These are phyloP conservation scores for Phytophthora ohioensis DNA, from an alignment of 352 stramenopile genomes.

Conservation along the genomic window DNA sequence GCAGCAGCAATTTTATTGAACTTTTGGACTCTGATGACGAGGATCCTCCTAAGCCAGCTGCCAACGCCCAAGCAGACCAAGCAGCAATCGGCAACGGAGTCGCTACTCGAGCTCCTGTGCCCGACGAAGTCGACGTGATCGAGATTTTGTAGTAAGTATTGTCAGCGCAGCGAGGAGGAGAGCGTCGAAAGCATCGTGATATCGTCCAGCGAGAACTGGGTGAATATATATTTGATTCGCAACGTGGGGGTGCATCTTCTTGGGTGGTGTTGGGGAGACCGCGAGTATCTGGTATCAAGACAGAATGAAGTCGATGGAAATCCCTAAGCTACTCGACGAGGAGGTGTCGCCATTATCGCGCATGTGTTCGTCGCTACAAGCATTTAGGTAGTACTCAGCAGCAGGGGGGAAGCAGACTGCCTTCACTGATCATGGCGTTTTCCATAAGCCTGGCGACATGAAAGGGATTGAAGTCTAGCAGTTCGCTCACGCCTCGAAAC, in stretches of 20 bases:
- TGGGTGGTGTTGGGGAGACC: neutral
- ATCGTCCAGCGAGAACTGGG: conserved; percentile 9
- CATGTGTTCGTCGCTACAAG: neutral
- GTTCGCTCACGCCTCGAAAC: conserved; percentile 31
- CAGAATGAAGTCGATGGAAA: conserved; percentile 2
- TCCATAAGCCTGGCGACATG: conserved; percentile 23
- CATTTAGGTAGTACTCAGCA: neutral
- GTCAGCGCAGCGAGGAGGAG: conserved; percentile 10
- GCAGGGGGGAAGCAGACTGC: conserved; percentile 25
- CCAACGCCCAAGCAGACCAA: conserved; percentile 9
- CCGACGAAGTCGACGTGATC: conserved; percentile 44
- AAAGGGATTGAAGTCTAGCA: conserved; percentile 20
- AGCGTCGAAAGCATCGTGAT: conserved; percentile 5
- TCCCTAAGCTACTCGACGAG: neutral
- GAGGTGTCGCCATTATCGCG: neutral
- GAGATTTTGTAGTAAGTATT: conserved; percentile 50
- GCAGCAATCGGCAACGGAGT: conserved; percentile 4
- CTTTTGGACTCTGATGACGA: conserved; percentile 69
- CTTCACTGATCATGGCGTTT: conserved; percentile 34
- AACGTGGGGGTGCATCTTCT: conserved; percentile 10
- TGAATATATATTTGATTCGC: conserved; percentile 39
- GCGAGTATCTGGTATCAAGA: neutral
- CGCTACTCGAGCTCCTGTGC: neutral
- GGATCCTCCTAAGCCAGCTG: conserved; percentile 15
- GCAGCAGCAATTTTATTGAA: conserved; percentile 62